These are phyloP conservation scores for Westerdykella ornata DNA, from an alignment of 2,329 filamentous ascomycete genomes.

Conservation along the genomic window DNA sequence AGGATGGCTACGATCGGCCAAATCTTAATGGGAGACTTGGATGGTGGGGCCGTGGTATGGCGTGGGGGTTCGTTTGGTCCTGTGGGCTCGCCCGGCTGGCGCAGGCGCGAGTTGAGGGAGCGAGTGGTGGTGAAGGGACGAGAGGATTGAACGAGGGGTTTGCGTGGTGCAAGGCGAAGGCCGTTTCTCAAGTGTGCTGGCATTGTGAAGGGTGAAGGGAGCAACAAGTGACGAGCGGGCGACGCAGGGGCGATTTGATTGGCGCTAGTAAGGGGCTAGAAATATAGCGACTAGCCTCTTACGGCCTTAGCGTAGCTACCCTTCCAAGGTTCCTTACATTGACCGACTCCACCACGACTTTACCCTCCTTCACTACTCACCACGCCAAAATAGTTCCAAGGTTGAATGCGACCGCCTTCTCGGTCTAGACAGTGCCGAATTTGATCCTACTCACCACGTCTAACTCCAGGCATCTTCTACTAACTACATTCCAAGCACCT, in stretches of 20 bases:
- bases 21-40: conserved; percentile 38
- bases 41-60: conserved; percentile 27
- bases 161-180: conserved; percentile 9
- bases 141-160: conserved; percentile 4
- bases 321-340: no score
- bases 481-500: no score
- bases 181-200: conserved; percentile 17
- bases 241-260: conserved; percentile 19
- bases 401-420: no score
- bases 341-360: no score
- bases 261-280: conserved; percentile 10
- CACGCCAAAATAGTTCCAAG: no score
- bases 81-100: conserved; percentile 31
- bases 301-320: no score
- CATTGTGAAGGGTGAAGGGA: conserved; percentile 23
- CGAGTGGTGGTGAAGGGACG: conserved; percentile 23
- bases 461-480: no score
- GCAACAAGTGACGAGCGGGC: conserved; percentile 20
- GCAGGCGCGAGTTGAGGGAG: conserved; percentile 23
- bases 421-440: no score
- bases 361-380: no score
- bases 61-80: conserved; percentile 36
- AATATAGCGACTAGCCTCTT: no score
- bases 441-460: no score
- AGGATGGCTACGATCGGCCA: conserved; percentile 46